Evolutionary conservation across 768 basidiomycete species (phyloP).

Genomic region (Serendipita vermifera): DNA sequence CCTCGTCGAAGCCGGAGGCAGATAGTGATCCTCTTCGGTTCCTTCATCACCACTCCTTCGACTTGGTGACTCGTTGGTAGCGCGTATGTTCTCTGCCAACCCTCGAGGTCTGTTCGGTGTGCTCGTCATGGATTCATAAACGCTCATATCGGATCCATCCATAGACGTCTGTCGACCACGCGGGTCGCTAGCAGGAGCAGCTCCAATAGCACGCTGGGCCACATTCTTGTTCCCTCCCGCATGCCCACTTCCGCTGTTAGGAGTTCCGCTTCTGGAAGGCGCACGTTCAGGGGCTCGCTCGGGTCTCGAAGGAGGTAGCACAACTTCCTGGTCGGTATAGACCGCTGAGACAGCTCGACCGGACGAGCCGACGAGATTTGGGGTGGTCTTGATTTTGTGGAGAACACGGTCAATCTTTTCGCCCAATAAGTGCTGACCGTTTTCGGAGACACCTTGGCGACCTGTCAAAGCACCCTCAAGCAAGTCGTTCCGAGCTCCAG

Average conservation of each 20-base stretch:
- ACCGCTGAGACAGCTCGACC: background rate
- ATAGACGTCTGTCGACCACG: background rate
- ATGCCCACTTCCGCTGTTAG: background rate
- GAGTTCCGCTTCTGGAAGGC: background rate
- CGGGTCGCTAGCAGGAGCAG: background rate
- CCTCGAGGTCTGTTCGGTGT: conserved; percentile 8
- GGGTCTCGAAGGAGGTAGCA: conserved; percentile 11
- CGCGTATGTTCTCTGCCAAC: conserved; percentile 15
- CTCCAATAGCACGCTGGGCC: conserved; percentile 15
- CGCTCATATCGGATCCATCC: conserved; percentile 33
- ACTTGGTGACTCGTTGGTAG: conserved; percentile 13
- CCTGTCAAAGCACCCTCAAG: conserved; percentile 50
- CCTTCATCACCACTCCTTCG: background rate
- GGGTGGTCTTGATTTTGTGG: conserved; percentile 53
- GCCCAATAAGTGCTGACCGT: conserved; percentile 38
- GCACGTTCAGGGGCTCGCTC: conserved; percentile 8
- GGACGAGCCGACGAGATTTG: background rate
- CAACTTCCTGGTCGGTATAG: conserved; percentile 6
- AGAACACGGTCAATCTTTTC: conserved; percentile 65
- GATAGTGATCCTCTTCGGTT: conserved; percentile 4
- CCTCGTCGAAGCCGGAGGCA: conserved; percentile 9
- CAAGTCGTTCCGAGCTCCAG: conserved; percentile 38
- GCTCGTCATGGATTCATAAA: conserved; percentile 14
- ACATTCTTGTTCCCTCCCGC: background rate
- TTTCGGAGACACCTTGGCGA: conserved; percentile 23